Evolutionary conservation across 176 grass and related monocot genomes (phyloP).

Genomic region (Eleusine indica): DNA sequence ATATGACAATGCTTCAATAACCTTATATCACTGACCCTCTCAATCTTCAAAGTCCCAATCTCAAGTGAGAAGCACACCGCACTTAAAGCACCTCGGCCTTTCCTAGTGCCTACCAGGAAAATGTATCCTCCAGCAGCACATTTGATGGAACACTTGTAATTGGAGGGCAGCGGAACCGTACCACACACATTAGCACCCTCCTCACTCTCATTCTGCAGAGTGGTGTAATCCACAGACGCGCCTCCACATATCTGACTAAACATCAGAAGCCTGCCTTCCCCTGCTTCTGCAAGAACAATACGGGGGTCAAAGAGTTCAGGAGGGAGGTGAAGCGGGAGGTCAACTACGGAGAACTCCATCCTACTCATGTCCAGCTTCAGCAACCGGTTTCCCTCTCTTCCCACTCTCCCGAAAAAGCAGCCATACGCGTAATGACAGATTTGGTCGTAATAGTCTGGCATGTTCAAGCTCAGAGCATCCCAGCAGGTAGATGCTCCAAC

Average conservation of each 20-base stretch:
- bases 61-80: neutral
- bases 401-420: neutral
- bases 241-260: neutral
- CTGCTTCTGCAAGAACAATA: constrained; percentile 4
- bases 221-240: neutral
- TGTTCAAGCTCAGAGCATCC: neutral
- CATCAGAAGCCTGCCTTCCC: neutral
- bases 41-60: constrained; percentile 4
- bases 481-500: neutral
- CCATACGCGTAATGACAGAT: neutral
- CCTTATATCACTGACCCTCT: neutral
- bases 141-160: neutral
- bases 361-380: constrained; percentile 13
- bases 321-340: neutral
- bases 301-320: too few relatives aligned
- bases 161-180: neutral
- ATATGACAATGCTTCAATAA: too few relatives aligned
- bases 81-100: neutral
- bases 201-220: neutral
- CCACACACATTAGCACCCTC: neutral
- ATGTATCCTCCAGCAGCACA: constrained; percentile 3
- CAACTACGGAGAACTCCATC: constrained; percentile 1
- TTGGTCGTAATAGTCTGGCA: neutral
- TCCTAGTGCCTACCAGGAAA: neutral
- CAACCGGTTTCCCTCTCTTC: neutral